These are phyloP conservation scores for Fusarium buxicola DNA, from an alignment of 2,329 filamentous ascomycete species.

Conservation along the genomic window DNA sequence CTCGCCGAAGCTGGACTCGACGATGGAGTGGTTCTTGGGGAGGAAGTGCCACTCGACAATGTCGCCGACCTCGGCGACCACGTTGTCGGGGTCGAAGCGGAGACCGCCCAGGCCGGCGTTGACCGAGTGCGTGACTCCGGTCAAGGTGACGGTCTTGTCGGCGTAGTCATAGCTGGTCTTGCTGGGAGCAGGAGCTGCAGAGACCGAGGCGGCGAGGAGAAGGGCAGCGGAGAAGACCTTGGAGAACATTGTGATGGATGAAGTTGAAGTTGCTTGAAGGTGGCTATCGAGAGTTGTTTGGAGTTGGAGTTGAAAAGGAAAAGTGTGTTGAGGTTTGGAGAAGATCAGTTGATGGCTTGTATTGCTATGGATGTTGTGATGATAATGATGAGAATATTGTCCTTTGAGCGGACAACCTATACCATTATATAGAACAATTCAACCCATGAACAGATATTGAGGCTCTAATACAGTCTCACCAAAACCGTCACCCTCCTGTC, in stretches of 20 bases:
- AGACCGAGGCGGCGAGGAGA: conserved; percentile 46
- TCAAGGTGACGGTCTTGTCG: conserved; percentile 51
- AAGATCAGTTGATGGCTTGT: conserved; percentile 10
- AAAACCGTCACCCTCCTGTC: background rate
- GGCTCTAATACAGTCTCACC: background rate
- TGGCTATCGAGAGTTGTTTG: background rate
- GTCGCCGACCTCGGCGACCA: conserved; percentile 62
- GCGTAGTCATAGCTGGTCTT: conserved; percentile 43
- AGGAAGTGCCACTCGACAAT: conserved; percentile 67
- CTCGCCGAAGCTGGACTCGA: conserved; percentile 55
- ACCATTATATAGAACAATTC: conserved; percentile 38
- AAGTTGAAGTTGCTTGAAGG: conserved; percentile 4
- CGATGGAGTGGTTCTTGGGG: conserved; percentile 63
- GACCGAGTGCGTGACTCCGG: conserved; percentile 59
- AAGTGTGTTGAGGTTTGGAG: conserved; percentile 3
- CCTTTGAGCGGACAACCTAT: conserved; percentile 14
- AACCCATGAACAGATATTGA: background rate
- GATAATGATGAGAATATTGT: conserved; percentile 31
- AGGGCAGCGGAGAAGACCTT: conserved; percentile 47
- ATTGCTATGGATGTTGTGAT: conserved; percentile 17
- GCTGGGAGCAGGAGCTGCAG: conserved; percentile 48
- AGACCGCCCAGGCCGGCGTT: conserved; percentile 60
- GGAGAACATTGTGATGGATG: conserved; percentile 48
- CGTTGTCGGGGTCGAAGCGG: conserved; percentile 62
- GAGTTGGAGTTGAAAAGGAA: conserved; percentile 4